Evolutionary conservation across 768 basidiomycete genomes (phyloP).

Genomic region (Xanthoconium stramineum): DNA sequence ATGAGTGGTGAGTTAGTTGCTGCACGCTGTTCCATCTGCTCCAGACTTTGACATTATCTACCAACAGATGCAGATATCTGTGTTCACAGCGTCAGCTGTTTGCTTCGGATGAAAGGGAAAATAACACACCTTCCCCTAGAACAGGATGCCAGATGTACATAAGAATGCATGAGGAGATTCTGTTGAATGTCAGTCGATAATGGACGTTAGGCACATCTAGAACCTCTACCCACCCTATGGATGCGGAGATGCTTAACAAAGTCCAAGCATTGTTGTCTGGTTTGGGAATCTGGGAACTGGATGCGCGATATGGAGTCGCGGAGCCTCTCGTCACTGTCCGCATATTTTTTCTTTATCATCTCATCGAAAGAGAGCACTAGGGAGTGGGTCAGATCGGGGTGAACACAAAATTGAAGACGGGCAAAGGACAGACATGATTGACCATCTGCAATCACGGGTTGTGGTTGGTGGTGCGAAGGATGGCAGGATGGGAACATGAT

Average conservation of each 20-base stretch:
- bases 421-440: constrained; percentile 11
- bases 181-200: constrained; percentile 4
- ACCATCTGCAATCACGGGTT: neutral
- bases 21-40: constrained; percentile 10
- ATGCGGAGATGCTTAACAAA: constrained; percentile 15
- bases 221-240: constrained; percentile 22
- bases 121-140: constrained; percentile 4
- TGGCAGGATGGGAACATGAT: constrained; percentile 4
- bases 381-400: neutral
- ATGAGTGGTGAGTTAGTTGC: constrained; percentile 14
- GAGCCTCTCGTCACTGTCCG: neutral
- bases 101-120: neutral
- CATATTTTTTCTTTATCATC: neutral
- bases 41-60: constrained; percentile 11
- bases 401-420: neutral
- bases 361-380: constrained; percentile 9
- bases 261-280: neutral
- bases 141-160: constrained; percentile 22
- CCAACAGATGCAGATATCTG: constrained; percentile 13
- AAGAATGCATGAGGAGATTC: constrained; percentile 26
- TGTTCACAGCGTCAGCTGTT: neutral
- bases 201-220: neutral
- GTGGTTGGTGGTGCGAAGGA: constrained; percentile 1
- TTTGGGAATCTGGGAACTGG: neutral
- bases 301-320: constrained; percentile 1